Evolutionary conservation across 2,329 filamentous ascomycete species (phyloP).

Genomic region (Sclerotinia glacialis): DNA sequence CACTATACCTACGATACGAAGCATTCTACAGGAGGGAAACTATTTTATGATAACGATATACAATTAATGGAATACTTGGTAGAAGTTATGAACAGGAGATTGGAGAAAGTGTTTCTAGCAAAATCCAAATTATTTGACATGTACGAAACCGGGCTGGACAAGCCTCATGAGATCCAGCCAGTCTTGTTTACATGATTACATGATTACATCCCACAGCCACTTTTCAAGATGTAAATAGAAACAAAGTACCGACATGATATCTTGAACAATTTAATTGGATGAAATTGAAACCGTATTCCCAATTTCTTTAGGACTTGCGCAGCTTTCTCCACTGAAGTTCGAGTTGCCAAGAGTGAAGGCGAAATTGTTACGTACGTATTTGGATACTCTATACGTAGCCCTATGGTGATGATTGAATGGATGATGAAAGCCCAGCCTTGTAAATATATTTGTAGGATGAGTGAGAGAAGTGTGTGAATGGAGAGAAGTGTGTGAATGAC

Average conservation of each 20-base stretch:
- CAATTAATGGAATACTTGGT: not conserved
- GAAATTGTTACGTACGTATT: constrained; percentile 10
- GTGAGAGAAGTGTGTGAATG: not conserved
- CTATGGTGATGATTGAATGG: not conserved
- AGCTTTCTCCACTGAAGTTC: not conserved
- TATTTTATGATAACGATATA: not conserved
- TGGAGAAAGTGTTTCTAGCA: not conserved
- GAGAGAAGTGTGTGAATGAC: not conserved
- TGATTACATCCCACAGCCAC: constrained; percentile 7
- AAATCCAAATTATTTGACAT: not conserved
- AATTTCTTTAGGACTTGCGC: not conserved
- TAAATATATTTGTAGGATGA: not conserved
- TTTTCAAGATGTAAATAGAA: constrained; percentile 13
- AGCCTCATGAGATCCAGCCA: constrained; percentile 1
- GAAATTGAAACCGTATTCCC: not conserved
- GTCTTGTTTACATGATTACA: constrained; percentile 4
- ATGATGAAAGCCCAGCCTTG: not conserved
- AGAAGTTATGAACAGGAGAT: not conserved
- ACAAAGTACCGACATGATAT: not conserved
- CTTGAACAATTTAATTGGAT: not conserved
- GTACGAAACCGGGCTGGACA: not conserved
- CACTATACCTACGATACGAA: not conserved
- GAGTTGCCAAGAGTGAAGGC: constrained; percentile 16
- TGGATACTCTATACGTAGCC: not conserved
- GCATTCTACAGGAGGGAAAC: not conserved